These are phyloP conservation scores for Boletus huronensis DNA, from an alignment of 768 basidiomycete genomes.

Conservation along the genomic window DNA sequence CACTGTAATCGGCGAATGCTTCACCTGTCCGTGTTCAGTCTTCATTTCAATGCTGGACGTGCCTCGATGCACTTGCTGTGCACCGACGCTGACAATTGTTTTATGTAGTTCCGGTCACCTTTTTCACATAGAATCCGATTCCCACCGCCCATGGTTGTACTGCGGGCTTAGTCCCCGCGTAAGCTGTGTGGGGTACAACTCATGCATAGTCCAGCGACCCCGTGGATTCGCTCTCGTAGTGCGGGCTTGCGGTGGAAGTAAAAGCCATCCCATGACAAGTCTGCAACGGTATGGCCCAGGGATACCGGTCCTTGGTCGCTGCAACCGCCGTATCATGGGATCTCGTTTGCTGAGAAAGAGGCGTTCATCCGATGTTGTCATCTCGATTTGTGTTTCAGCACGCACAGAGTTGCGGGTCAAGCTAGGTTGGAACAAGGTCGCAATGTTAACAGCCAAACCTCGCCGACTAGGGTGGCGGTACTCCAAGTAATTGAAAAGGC, in stretches of 20 bases:
- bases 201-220: not conserved
- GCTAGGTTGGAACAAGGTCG: slow-evolving; percentile 25
- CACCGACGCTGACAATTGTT: slow-evolving; percentile 9
- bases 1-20: not conserved
- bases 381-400: slow-evolving; percentile 13
- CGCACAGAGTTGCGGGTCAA: slow-evolving; percentile 11
- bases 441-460: slow-evolving; percentile 22
- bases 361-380: slow-evolving; percentile 1
- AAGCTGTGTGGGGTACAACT: slow-evolving; percentile 18
- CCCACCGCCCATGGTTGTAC: slow-evolving; percentile 20
- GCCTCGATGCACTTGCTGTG: slow-evolving; percentile 20
- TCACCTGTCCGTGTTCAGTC: not conserved
- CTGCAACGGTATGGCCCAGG: not conserved
- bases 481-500: slow-evolving; percentile 16
- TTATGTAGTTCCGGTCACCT: slow-evolving; percentile 14
- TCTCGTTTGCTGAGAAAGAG: not conserved
- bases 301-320: not conserved
- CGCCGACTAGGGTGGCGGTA: slow-evolving; percentile 19
- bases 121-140: slow-evolving; percentile 19
- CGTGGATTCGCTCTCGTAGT: not conserved
- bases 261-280: not conserved
- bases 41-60: not conserved
- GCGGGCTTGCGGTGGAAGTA: not conserved
- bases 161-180: slow-evolving; percentile 21
- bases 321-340: not conserved